These are phyloP conservation scores for Leccinum colubrinum DNA, from an alignment of 1,284 basidiomycete species.

Conservation along the genomic window DNA sequence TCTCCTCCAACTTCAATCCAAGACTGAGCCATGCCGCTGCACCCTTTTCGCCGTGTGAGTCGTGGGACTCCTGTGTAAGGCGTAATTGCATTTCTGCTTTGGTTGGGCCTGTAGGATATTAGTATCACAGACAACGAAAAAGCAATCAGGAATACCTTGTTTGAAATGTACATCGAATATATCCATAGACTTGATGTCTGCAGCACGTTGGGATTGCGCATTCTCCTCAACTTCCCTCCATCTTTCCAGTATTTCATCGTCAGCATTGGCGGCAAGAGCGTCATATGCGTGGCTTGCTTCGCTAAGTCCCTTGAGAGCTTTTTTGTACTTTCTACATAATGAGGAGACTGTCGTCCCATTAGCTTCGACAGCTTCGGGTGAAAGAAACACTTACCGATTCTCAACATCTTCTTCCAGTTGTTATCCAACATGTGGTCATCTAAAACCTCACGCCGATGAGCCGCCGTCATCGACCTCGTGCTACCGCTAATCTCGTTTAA, in stretches of 20 bases:
- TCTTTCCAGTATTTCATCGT: not conserved
- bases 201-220: not conserved
- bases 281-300: not conserved
- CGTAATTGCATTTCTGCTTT: not conserved
- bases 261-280: not conserved
- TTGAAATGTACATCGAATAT: not conserved
- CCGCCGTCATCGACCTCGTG: too few relatives aligned
- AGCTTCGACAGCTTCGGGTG: not conserved
- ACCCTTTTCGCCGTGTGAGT: not conserved
- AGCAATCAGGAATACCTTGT: not conserved
- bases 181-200: not conserved
- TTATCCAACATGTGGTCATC: too few relatives aligned
- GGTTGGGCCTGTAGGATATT: not conserved
- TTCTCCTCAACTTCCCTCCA: not conserved
- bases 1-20: not conserved
- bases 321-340: not conserved
- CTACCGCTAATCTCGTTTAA: too few relatives aligned
- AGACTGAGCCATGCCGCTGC: not conserved
- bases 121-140: too few relatives aligned
- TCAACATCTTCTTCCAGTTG: not conserved
- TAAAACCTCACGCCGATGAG: too few relatives aligned
- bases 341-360: not conserved
- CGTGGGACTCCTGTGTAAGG: too few relatives aligned
- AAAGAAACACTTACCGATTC: not conserved
- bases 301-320: not conserved